Conservation (phyloP, 129 eudicot species). For the Centaurea solstitialis region DNA sequence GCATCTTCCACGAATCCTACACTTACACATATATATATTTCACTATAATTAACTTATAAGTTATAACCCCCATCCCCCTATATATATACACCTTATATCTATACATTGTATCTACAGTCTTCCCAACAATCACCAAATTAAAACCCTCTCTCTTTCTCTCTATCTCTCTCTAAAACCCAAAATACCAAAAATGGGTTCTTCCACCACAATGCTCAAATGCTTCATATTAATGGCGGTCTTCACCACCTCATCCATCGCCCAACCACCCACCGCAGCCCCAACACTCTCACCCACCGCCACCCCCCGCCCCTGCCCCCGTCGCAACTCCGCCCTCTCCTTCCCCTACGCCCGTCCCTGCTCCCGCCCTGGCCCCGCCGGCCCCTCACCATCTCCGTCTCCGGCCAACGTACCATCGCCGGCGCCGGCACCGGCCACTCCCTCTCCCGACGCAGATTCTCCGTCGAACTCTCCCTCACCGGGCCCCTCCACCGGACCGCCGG, state of each 20-base stretch:
- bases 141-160: constrained; percentile 10
- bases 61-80: constrained; percentile 7
- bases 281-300: constrained; percentile 56
- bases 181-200: constrained; percentile 26
- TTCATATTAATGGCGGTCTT: constrained; percentile 51
- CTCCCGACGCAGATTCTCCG: constrained; percentile 24
- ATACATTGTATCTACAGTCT: constrained; percentile 20
- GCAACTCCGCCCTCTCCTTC: constrained; percentile 46
- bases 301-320: constrained; percentile 53
- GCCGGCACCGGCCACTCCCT: constrained; percentile 23
- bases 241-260: constrained; percentile 65
- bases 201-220: constrained; percentile 33
- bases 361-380: constrained; percentile 34
- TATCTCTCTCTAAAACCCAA: neutral
- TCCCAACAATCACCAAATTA: constrained; percentile 2
- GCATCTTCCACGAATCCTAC: constrained; percentile 29
- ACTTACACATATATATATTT: neutral
- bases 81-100: neutral
- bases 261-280: constrained; percentile 68
- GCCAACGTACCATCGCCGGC: constrained; percentile 21
- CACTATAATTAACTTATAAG: neutral
- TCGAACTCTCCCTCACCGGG: constrained; percentile 24
- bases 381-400: constrained; percentile 47
- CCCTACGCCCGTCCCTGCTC: constrained; percentile 34
- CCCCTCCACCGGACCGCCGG: constrained; percentile 33